Percentiles rank a stretch among this genome's conserved stretches.
Conservation (phyloP, 306 rosid species). For the Castanea mollissima region DNA sequence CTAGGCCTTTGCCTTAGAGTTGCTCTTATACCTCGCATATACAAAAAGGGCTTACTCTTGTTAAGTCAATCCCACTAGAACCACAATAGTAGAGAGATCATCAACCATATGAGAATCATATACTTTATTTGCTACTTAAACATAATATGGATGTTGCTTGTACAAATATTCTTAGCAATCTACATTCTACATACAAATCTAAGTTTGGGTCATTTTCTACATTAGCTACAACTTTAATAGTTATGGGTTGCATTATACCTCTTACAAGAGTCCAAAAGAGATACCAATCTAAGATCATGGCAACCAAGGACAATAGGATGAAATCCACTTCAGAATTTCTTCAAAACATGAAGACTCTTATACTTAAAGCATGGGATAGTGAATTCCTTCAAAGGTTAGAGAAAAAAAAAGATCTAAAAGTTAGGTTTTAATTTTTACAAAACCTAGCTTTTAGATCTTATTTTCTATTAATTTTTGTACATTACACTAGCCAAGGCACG, state of each 20-base stretch:
- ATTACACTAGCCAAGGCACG: no score
- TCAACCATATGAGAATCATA: no score
- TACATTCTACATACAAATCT: conserved; percentile 66
- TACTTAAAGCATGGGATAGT: conserved; percentile 91
- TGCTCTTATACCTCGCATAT: conserved; percentile 69
- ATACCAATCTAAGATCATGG: conserved; percentile 37
- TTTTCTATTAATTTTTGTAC: no score
- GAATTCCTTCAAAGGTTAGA: conserved; percentile 64
- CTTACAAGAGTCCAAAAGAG: conserved; percentile 64
- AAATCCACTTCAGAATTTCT: conserved; percentile 25
- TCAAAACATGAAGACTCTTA: conserved; percentile 73
- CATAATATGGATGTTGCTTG: conserved; percentile 78
- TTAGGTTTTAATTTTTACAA: no score
- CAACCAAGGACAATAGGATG: no score
- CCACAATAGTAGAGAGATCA: no score
- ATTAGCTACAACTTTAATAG: conserved; percentile 53
- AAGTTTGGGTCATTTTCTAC: conserved; percentile 34
- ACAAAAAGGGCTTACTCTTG: conserved; percentile 33
- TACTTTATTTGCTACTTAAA: no score
- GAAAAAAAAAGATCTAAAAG: background rate
- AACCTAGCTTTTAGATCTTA: no score
- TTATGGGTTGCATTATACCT: conserved; percentile 81
- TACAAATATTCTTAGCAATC: conserved; percentile 80
- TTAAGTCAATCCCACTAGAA: no score
- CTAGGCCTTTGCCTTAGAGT: conserved; percentile 87